These are phyloP conservation scores for Globisporangium yorkense DNA, from an alignment of 352 stramenopile species.

Conservation along the genomic window DNA sequence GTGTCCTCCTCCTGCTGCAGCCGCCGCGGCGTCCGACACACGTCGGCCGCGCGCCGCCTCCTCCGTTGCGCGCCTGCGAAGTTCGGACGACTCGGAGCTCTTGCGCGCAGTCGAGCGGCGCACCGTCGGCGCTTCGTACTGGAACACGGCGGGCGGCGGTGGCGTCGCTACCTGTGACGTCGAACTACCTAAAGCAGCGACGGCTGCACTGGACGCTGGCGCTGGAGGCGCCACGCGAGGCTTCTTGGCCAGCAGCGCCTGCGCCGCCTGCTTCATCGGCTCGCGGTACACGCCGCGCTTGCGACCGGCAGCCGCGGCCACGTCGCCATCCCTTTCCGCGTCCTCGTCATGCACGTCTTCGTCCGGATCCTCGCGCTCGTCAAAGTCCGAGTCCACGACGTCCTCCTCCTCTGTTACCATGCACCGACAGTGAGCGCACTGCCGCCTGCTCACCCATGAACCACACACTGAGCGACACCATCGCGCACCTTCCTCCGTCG, in stretches of 20 bases:
- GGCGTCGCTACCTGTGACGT: background rate
- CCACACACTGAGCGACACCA: no score
- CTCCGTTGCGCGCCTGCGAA: conserved; percentile 45
- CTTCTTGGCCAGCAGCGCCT: conserved; percentile 10
- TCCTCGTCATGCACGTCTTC: conserved; percentile 76
- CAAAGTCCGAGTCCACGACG: conserved; percentile 86
- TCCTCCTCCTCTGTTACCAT: conserved; percentile 78
- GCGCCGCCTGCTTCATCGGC: conserved; percentile 11
- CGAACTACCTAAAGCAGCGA: background rate
- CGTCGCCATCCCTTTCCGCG: conserved; percentile 19
- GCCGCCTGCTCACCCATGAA: no score
- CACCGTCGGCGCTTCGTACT: conserved; percentile 38
- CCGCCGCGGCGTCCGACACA: background rate
- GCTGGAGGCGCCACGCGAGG: conserved; percentile 4
- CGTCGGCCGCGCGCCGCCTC: conserved; percentile 42
- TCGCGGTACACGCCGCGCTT: conserved; percentile 21
- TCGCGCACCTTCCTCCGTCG: conserved; percentile 71
- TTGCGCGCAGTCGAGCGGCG: conserved; percentile 56
- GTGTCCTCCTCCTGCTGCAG: conserved; percentile 17
- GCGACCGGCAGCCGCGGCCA: conserved; percentile 7
- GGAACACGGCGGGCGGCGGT: conserved; percentile 4
- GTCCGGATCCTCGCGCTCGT: conserved; percentile 74
- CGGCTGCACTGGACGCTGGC: no score
- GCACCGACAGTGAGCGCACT: background rate
- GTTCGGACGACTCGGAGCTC: conserved; percentile 50